phyloP scores from a whole-genome alignment of 768 basidiomycete species.

The Serendipita sp. region DNA sequence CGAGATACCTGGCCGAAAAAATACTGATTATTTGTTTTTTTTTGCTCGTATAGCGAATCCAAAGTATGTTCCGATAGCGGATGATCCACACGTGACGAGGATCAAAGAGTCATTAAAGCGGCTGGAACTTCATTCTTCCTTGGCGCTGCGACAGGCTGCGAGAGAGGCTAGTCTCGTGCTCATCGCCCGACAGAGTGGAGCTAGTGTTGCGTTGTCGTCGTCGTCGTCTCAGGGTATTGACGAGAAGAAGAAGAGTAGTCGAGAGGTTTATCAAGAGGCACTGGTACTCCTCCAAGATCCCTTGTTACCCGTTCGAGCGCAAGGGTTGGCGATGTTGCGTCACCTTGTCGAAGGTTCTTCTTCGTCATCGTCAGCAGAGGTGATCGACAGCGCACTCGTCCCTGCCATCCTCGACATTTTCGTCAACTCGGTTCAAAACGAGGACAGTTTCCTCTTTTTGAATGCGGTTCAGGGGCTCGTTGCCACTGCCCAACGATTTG shows the following conservation, averaged over 20 bases:
- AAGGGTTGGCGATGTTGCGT: conserved; percentile 70
- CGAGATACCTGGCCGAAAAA: background rate
- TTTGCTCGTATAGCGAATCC: background rate
- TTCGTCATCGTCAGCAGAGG: background rate
- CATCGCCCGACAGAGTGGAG: conserved; percentile 55
- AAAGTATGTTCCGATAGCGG: conserved; percentile 15
- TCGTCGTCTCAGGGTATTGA: conserved; percentile 21
- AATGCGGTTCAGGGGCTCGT: conserved; percentile 83
- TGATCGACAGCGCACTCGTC: conserved; percentile 23
- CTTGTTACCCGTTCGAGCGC: conserved; percentile 82
- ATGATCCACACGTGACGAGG: conserved; percentile 39
- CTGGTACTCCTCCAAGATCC: conserved; percentile 80
- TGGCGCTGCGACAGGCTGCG: conserved; percentile 38
- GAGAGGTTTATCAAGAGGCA: conserved; percentile 70
- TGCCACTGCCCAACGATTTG: conserved; percentile 64
- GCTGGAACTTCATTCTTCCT: conserved; percentile 49
- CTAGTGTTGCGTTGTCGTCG: conserved; percentile 18
- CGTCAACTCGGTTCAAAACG: conserved; percentile 67
- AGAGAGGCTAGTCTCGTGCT: conserved; percentile 73
- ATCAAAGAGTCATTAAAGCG: conserved; percentile 50
- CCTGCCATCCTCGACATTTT: conserved; percentile 83
- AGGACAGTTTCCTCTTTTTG: conserved; percentile 90
- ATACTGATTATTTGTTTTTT: too few relatives aligned
- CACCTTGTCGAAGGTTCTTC: conserved; percentile 36
- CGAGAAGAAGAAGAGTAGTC: conserved; percentile 28